phyloP scores from a whole-genome alignment of 1,139 yeast genomes.

The Yamadazyma sp. region DNA sequence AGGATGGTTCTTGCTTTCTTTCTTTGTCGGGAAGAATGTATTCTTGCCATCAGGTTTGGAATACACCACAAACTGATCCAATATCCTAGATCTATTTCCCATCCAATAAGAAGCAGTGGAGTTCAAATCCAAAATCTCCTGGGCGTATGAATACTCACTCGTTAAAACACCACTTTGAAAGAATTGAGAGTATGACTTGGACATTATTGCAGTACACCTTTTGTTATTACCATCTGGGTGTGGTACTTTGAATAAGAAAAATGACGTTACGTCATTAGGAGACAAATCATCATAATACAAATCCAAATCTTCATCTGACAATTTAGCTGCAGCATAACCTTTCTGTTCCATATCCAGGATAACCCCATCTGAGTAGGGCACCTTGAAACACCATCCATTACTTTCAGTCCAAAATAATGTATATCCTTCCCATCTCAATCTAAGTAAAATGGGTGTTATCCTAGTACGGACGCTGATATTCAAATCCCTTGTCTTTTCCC shows the following conservation, averaged over 20 bases:
- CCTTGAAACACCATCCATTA: constrained; percentile 89
- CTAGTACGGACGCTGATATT: constrained; percentile 72
- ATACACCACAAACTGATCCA: constrained; percentile 80
- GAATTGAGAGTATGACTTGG: constrained; percentile 68
- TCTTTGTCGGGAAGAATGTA: constrained; percentile 24
- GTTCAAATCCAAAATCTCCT: constrained; percentile 73
- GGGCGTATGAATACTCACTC: constrained; percentile 72
- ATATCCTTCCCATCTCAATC: constrained; percentile 80
- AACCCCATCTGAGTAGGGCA: constrained; percentile 37
- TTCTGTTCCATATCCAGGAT: constrained; percentile 43
- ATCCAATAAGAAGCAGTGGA: constrained; percentile 91
- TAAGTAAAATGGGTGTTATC: constrained; percentile 71
- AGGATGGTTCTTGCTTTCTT: constrained; percentile 22
- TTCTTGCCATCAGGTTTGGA: constrained; percentile 24
- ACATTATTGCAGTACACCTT: constrained; percentile 75
- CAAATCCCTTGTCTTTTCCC: constrained; percentile 34
- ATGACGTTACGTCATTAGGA: constrained; percentile 21
- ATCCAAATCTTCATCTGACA: constrained; percentile 27
- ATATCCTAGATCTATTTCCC: constrained; percentile 81
- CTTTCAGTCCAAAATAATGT: constrained; percentile 80
- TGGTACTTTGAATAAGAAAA: constrained; percentile 68
- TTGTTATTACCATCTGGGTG: constrained; percentile 82
- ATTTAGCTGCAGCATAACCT: constrained; percentile 50
- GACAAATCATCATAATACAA: constrained; percentile 17
- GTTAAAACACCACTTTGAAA: constrained; percentile 75